Base-by-base conservation (phyloP, 306 rosid genomes). In the Vicia villosa region DNA sequence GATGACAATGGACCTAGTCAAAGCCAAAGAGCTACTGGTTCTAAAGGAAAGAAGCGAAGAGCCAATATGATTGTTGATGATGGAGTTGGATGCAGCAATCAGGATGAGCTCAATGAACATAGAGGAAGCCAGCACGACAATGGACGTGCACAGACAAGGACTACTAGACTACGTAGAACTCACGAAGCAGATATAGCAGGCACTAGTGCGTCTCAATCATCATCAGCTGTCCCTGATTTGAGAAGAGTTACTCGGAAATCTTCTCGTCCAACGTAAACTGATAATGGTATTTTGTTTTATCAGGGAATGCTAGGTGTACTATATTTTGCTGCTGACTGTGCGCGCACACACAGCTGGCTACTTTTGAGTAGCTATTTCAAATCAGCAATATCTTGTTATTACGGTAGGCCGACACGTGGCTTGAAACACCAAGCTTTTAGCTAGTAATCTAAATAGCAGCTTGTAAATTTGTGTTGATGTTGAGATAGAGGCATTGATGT, bases 171-270 rank as follows among this genome's bases (percentile, higher is more conserved):
- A 34, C 1, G 4, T 1, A 54, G 65, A 70, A 66, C 42, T 10
- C 42, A 36, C 11, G 59, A 63, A 60, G 75, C 72, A 69, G 49
- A 65, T 50, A 21, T 3, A 4, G 70, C 24, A 69, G 80, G 68
- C 30, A 8, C 73, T 15, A 49, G 20, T 34, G 49, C 28, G 46
- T 79, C 79, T 30, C 81, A 82, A 50, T 66, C 83, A 54, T 62
- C 69, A 0, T n/a, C 52, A 52, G 63, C 52, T 52, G 34, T 41
- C 41, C 5, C 76, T 47, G 59, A 22, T 52, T 15, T 19, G 4
- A 72, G 71, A 68, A 79, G 86, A 71, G 77, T 79, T 2, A 82
- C 86, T 41, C 76, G 86, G 49, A 75, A 63, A 0, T 78, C 81
- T 62, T 21, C 83, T 46, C 74, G 75, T 17, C 24, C 37, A 50